Base-by-base conservation (phyloP, 2,329 filamentous ascomycete genomes). In the Colletotrichum sp. region DNA sequence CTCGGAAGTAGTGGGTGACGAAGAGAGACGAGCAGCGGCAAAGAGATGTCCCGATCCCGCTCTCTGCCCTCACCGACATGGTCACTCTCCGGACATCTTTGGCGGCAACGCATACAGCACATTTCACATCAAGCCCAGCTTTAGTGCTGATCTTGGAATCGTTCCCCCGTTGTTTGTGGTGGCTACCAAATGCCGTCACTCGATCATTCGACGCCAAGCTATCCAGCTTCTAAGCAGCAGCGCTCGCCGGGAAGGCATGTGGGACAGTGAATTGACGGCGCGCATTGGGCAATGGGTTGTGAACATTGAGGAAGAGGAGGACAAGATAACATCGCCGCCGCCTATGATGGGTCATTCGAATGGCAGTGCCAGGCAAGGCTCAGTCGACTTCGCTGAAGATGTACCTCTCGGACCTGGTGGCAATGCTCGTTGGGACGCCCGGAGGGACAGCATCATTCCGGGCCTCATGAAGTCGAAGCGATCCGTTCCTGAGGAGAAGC, bases 191-290 rank as follows among this genome's bases (percentile, higher is more conserved):
- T 94, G 92, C 79, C 89, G 92, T 13, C 89, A 93, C 76, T 88
- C 89, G 0, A 78, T 84, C 2, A 86, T 90, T 39, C 89, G 93
- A 25, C 87, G 91, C 22, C 89, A 90, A 77, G 92, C 93, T 9
- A 92, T 94, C 57, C 87, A 90, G 81, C 82, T 94, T 49, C 83
- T 94, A 71, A 87, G 88, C 67, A 90, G 88, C 78, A 92, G 90
- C 79, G 89, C 91, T 9, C 87, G 92, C 62, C 87, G 92, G 65
- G 93, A 94, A 83, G 92, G 91, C 27, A 92, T 94, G 88, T 94
- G 93, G 93, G 92, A 95, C 79, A 92, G 90, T 79, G 88, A 91
- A 78, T 86, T 92, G 76, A 86, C 88, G 13, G 90, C 90, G 2
- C 87, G 87, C 9, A 91, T 92, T 78, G 88, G 87, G 63, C 86